Conservation (phyloP, 2,329 filamentous ascomycete species). For the Diaporthe sp. region DNA sequence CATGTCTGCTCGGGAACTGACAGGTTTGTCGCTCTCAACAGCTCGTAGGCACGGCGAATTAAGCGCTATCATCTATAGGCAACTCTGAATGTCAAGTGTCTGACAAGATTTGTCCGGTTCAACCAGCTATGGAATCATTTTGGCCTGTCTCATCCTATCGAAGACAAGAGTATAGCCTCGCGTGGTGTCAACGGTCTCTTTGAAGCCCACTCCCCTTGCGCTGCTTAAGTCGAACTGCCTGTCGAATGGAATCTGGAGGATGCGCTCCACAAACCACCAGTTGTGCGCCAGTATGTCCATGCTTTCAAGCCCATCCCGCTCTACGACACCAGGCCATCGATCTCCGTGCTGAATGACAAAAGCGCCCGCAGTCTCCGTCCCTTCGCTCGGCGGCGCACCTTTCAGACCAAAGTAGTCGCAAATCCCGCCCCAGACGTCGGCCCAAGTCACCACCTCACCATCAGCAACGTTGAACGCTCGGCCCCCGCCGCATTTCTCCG, state of each 20-base stretch:
- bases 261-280: slow-evolving; percentile 31
- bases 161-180: not conserved
- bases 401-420: not conserved
- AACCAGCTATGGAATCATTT: not conserved
- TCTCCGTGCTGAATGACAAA: not conserved
- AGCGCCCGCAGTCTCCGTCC: not conserved
- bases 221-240: slow-evolving; percentile 17
- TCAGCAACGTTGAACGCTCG: slow-evolving; percentile 12
- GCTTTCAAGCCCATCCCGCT: not conserved
- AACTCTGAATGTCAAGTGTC: too few species aligned
- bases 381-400: not conserved
- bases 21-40: too few species aligned
- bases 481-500: slow-evolving; percentile 1
- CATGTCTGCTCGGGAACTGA: too few species aligned
- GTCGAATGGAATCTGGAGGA: slow-evolving; percentile 16
- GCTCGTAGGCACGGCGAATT: too few species aligned
- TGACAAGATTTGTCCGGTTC: not conserved
- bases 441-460: slow-evolving; percentile 17
- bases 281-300: slow-evolving; percentile 8
- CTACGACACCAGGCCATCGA: not conserved
- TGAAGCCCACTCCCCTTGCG: not conserved
- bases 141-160: slow-evolving; percentile 17
- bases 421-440: not conserved
- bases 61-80: too few species aligned
- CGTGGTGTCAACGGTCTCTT: not conserved